These are phyloP conservation scores for Prasinococcaceae sp. DNA, from an alignment of 139 green algal genomes.

Conservation along the genomic window DNA sequence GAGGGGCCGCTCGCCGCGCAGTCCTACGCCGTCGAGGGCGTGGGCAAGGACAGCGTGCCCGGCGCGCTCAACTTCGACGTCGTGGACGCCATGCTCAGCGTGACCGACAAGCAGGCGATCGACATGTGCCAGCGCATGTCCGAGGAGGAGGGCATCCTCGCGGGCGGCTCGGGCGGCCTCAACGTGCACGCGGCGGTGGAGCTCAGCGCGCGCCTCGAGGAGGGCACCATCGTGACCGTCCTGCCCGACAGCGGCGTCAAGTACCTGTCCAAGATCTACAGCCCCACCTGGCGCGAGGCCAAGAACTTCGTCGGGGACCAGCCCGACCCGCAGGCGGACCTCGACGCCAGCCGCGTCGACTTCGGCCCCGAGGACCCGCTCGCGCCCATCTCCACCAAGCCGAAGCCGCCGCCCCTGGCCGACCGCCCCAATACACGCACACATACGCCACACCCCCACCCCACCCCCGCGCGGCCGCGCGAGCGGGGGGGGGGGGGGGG, in stretches of 20 bases:
- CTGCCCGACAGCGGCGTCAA: slow-evolving; percentile 15
- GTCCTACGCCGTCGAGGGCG: slow-evolving; percentile 14
- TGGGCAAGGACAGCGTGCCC: slow-evolving; percentile 22
- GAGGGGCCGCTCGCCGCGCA: too few relatives aligned
- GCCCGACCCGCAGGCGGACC: not conserved
- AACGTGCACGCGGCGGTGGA: slow-evolving; percentile 9
- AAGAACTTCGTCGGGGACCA: slow-evolving; percentile 3
- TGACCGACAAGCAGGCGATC: slow-evolving; percentile 2
- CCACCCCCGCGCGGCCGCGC: too few relatives aligned
- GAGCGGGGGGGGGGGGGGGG: too few relatives aligned
- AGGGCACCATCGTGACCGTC: slow-evolving; percentile 15
- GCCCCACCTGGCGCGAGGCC: slow-evolving; percentile 12
- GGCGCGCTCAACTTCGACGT: slow-evolving; percentile 1
- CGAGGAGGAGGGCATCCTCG: slow-evolving; percentile 4
- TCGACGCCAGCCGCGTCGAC: too few relatives aligned
- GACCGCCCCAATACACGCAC: too few relatives aligned
- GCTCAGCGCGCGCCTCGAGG: not conserved
- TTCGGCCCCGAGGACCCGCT: too few relatives aligned
- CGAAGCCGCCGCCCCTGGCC: too few relatives aligned
- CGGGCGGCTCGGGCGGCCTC: slow-evolving; percentile 8
- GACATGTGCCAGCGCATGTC: slow-evolving; percentile 1
- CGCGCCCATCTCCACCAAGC: too few relatives aligned
- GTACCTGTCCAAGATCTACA: slow-evolving; percentile 27
- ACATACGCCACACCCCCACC: too few relatives aligned
- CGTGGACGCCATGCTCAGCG: slow-evolving; percentile 7